phyloP scores from a whole-genome alignment of 139 green algal species.

The Pleodorina starrii region DNA sequence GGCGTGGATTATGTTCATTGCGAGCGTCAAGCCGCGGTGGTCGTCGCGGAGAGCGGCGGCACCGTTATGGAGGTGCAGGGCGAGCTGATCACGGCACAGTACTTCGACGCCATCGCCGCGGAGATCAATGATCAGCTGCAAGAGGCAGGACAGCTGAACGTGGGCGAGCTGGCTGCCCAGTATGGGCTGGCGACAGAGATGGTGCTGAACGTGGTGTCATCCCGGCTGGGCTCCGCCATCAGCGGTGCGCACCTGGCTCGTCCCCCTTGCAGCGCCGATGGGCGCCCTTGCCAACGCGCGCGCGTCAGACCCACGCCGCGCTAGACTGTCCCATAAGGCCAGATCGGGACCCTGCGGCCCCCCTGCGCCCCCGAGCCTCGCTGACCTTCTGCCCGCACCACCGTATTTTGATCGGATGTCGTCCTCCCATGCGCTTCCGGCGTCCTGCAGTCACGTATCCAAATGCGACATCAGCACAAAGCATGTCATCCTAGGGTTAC shows the following conservation, averaged over 20 bases:
- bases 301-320: no score
- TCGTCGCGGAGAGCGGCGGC: slow-evolving; percentile 64
- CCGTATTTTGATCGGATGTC: no score
- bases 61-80: slow-evolving; percentile 84
- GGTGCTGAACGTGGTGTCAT: slow-evolving; percentile 69
- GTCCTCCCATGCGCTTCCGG: no score
- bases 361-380: no score
- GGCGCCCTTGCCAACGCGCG: no score
- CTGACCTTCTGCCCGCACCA: no score
- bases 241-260: slow-evolving; percentile 34
- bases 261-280: no score
- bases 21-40: slow-evolving; percentile 50
- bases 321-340: no score
- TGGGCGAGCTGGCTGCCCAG: slow-evolving; percentile 86
- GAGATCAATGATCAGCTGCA: slow-evolving; percentile 74
- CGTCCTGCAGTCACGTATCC: no score
- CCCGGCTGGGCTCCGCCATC: slow-evolving; percentile 74
- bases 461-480: no score
- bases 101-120: slow-evolving; percentile 87
- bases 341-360: no score
- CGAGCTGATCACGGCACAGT: slow-evolving; percentile 88
- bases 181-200: slow-evolving; percentile 88
- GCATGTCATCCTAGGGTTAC: no score
- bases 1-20: slow-evolving; percentile 83
- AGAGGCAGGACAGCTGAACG: slow-evolving; percentile 72